phyloP scores from a whole-genome alignment of 192 early-diverging fungal species.

The Coemansia asiatica region DNA sequence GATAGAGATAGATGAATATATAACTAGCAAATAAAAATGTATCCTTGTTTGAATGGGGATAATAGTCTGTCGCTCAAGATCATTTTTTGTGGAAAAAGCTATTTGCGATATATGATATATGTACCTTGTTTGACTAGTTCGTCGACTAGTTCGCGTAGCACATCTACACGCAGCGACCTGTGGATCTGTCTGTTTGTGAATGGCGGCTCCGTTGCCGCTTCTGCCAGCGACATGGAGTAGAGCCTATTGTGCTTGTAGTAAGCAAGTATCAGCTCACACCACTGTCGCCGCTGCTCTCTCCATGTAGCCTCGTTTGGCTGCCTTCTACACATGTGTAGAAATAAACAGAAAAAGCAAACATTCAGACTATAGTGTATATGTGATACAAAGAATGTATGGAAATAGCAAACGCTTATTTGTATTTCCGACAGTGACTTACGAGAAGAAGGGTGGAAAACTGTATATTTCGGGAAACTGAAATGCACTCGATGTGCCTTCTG shows the following conservation, averaged over 20 bases:
- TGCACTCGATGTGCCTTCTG: not conserved
- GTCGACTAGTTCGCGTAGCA: constrained; percentile 71
- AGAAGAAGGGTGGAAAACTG: constrained; percentile 91
- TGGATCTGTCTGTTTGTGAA: constrained; percentile 73
- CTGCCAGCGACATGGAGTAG: constrained; percentile 64
- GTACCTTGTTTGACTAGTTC: constrained; percentile 69
- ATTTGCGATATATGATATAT: too few relatives aligned
- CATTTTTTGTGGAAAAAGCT: too few relatives aligned
- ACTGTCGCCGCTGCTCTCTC: constrained; percentile 77
- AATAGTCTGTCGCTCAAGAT: too few relatives aligned
- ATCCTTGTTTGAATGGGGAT: too few relatives aligned
- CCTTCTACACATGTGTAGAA: constrained; percentile 55
- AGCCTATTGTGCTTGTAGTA: constrained; percentile 68
- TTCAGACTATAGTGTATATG: too few relatives aligned
- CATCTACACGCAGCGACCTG: constrained; percentile 63
- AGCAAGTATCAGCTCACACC: constrained; percentile 73
- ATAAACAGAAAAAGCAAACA: too few relatives aligned
- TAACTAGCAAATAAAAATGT: not conserved
- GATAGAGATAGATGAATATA: not conserved
- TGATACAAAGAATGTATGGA: too few relatives aligned
- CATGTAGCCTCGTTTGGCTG: constrained; percentile 82
- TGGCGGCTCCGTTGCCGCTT: constrained; percentile 57
- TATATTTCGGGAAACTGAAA: constrained; percentile 82
- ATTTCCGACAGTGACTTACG: too few relatives aligned
- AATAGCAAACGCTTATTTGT: too few relatives aligned